Evolutionary conservation across 257 asterid species (phyloP).

Genomic region (Solanum sitiens): DNA sequence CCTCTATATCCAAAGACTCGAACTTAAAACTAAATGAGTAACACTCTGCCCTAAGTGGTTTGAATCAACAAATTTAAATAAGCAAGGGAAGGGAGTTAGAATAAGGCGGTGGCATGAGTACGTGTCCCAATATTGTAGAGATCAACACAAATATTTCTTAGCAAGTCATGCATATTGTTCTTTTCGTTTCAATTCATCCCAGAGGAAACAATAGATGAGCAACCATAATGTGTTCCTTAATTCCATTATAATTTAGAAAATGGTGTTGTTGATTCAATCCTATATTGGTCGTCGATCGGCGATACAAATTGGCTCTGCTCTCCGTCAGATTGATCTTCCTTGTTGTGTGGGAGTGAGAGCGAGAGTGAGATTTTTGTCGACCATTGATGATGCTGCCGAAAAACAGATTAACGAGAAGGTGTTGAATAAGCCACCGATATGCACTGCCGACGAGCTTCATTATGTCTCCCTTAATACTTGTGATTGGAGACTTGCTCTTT

Average conservation of each 20-base stretch:
- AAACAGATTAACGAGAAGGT: conserved; percentile 18
- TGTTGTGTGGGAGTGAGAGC: background rate
- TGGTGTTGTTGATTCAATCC: conserved; percentile 17
- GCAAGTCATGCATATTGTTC: too few species aligned
- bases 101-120: background rate
- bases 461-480: conserved; percentile 58
- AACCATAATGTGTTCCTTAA: background rate
- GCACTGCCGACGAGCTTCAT: conserved; percentile 97
- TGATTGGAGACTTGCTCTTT: conserved; percentile 79
- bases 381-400: background rate
- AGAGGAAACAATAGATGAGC: background rate
- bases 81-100: background rate
- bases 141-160: background rate
- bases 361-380: conserved; percentile 22
- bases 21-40: too few species aligned
- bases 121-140: background rate
- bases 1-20: too few species aligned
- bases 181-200: too few species aligned
- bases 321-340: conserved; percentile 15
- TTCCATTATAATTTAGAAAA: background rate
- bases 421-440: conserved; percentile 51
- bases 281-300: conserved; percentile 38
- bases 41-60: background rate
- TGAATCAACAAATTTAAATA: background rate
- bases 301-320: conserved; percentile 33